Evolutionary conservation across 2,329 filamentous ascomycete species (phyloP), one percentile per base, ranked within the genome.

Genomic region (Atkinsonella hypoxylon): DNA sequence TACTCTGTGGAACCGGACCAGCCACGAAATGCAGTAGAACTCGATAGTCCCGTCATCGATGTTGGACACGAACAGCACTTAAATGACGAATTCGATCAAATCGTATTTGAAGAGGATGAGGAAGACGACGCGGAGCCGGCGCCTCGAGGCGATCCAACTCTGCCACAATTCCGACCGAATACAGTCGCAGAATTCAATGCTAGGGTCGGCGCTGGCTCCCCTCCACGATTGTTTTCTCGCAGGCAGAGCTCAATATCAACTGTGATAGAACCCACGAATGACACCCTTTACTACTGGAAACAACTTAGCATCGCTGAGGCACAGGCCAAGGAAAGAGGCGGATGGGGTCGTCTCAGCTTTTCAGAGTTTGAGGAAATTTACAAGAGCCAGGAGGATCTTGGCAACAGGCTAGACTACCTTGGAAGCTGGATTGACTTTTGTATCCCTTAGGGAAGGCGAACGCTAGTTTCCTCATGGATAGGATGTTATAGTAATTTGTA

Each of bases 371-470:
- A 87, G 59, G 71, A 72, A 39, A 82, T 84, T 47, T 88, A 93
- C 70, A 79, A 81, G 58, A 74, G 74, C n/a, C 76, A 82, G 55
- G 78, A 83, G 56, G 79, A 80, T 22, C 69, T 72, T 30, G 77
- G 75, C 13, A 80, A 81, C 61, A 70, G 83, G 49, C 74, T 90
- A 54, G 86, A 87, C 57, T 91, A 95, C 66, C 74, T 96, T 45
- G 87, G 87, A 53, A 87, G 81, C 59, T 97, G 91, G 91, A 87
- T 96, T 66, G 90, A 96, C 63, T 82, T 83, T 63, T 85, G 81
- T 64, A 83, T 85, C 57, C 81, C 80, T 13, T 81, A 73, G 64
- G 7, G 26, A 26, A 26, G 26, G 26, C 26, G 8, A 4, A 26
- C 26, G 26, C 6, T 1, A 26, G 6, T 26, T 26, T 7, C 26